Evolutionary conservation across 257 asterid genomes (phyloP).

Genomic region (Gentiana macrophylla): DNA sequence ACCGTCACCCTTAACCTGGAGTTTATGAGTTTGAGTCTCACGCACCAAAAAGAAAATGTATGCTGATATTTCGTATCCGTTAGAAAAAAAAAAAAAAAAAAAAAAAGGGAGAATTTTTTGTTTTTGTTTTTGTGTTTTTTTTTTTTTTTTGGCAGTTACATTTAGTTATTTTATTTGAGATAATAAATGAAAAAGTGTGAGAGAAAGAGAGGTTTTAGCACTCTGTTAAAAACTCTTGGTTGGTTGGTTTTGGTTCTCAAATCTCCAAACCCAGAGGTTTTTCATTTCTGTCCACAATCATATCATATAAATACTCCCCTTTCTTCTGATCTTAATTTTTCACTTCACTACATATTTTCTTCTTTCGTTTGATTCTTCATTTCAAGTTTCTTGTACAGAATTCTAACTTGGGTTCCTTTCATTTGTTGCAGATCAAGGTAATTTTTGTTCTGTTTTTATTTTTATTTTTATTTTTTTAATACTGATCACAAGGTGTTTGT

Average conservation of each 20-base stretch:
- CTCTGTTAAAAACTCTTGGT: constrained; percentile 24
- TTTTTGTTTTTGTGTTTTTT: no score
- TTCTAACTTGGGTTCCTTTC: not conserved
- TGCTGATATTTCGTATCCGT: no score
- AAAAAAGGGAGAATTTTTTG: no score
- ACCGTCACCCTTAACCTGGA: no score
- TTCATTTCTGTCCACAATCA: constrained; percentile 12
- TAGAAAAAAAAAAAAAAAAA: no score
- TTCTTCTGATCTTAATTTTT: constrained; percentile 1
- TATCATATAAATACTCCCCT: constrained; percentile 4
- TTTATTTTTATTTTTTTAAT: not conserved
- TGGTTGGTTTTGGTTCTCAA: constrained; percentile 11
- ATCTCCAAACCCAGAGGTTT: constrained; percentile 13
- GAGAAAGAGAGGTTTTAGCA: constrained; percentile 21
- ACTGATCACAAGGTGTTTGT: not conserved
- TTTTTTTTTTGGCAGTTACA: no score
- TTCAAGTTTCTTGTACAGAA: not conserved
- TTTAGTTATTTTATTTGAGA: no score
- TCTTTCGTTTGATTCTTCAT: not conserved
- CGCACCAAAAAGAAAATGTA: no score
- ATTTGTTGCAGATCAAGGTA: constrained; percentile 7
- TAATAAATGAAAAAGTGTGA: not conserved
- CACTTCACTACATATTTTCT: constrained; percentile 4
- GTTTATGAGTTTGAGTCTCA: no score
- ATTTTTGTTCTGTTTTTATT: not conserved